Percentiles rank a stretch among this genome's conserved stretches.
Evolutionary conservation across 192 early-diverging fungal genomes (phyloP).

Genomic region (Backusella westeae): DNA sequence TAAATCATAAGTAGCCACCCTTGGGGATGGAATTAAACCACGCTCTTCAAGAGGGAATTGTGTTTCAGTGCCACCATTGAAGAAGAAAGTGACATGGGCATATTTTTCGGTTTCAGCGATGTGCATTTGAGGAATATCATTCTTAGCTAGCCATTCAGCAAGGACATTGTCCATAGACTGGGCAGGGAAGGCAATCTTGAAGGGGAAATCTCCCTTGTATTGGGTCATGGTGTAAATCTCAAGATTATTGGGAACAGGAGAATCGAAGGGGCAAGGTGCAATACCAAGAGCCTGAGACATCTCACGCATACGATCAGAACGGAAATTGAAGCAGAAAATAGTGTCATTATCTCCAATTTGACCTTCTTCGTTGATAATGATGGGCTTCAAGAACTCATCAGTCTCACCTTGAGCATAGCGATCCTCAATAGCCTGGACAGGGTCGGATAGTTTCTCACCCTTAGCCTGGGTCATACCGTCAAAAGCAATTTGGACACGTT

Average conservation of each 20-base stretch:
- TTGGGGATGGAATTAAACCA: slow-evolving; percentile 86
- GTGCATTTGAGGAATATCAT: slow-evolving; percentile 86
- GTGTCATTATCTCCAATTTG: slow-evolving; percentile 81
- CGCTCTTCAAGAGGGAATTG: slow-evolving; percentile 90
- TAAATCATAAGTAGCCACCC: slow-evolving; percentile 98
- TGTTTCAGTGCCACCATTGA: slow-evolving; percentile 97
- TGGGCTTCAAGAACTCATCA: slow-evolving; percentile 99
- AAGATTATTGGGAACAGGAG: slow-evolving; percentile 72
- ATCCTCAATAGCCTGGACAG: slow-evolving; percentile 74
- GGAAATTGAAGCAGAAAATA: slow-evolving; percentile 98
- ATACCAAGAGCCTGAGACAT: slow-evolving; percentile 84
- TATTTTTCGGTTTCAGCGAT: slow-evolving; percentile 99
- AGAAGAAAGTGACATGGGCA: slow-evolving; percentile 99
- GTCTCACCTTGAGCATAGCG: slow-evolving; percentile 88
- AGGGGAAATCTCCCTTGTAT: slow-evolving; percentile 97
- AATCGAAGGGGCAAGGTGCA: slow-evolving; percentile 81
- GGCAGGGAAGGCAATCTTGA: slow-evolving; percentile 90
- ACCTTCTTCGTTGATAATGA: slow-evolving; percentile 80
- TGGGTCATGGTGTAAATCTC: slow-evolving; percentile 94
- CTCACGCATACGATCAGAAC: slow-evolving; percentile 98
- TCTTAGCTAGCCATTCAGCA: slow-evolving; percentile 93
- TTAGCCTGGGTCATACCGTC: slow-evolving; percentile 79
- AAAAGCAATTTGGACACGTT: slow-evolving; percentile 92
- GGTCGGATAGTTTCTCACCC: slow-evolving; percentile 71
- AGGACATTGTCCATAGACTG: slow-evolving; percentile 98